phyloP scores from a whole-genome alignment of 495 filamentous ascomycete species.

The Trichocladium uniseriatum region DNA sequence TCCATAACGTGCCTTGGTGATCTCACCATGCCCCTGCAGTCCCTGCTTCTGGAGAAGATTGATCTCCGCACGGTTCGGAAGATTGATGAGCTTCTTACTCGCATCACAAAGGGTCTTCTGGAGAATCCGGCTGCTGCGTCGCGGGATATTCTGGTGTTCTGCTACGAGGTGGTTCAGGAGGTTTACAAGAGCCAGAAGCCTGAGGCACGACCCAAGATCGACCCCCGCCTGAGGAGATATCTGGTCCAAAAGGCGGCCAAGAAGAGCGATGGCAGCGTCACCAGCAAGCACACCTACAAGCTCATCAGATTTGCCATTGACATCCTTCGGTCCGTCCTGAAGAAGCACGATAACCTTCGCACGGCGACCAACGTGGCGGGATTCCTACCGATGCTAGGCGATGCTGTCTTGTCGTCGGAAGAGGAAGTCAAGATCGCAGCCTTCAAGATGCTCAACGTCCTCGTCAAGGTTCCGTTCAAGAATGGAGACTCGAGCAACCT shows the following conservation, averaged over 20 bases:
- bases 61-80: constrained; percentile 70
- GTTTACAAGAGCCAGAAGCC: constrained; percentile 55
- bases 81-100: constrained; percentile 78
- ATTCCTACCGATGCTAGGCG: constrained; percentile 81
- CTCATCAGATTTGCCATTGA: constrained; percentile 79
- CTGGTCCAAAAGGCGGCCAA: constrained; percentile 66
- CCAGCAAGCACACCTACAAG: constrained; percentile 72
- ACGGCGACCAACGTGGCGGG: constrained; percentile 69
- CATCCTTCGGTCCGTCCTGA: constrained; percentile 66
- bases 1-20: constrained; percentile 64
- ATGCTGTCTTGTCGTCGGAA: constrained; percentile 68
- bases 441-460: constrained; percentile 69
- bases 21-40: constrained; percentile 66
- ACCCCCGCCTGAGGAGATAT: constrained; percentile 59
- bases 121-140: constrained; percentile 67
- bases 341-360: constrained; percentile 69
- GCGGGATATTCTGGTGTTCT: constrained; percentile 77
- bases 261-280: constrained; percentile 54
- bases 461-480: constrained; percentile 74
- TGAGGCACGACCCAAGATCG: constrained; percentile 36
- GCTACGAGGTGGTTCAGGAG: constrained; percentile 84
- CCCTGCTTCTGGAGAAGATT: constrained; percentile 71
- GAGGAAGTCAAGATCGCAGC: constrained; percentile 86
- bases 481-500: constrained; percentile 61
- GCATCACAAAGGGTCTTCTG: constrained; percentile 73